phyloP scores from a whole-genome alignment of 768 basidiomycete species.

The Mycena maculata region DNA sequence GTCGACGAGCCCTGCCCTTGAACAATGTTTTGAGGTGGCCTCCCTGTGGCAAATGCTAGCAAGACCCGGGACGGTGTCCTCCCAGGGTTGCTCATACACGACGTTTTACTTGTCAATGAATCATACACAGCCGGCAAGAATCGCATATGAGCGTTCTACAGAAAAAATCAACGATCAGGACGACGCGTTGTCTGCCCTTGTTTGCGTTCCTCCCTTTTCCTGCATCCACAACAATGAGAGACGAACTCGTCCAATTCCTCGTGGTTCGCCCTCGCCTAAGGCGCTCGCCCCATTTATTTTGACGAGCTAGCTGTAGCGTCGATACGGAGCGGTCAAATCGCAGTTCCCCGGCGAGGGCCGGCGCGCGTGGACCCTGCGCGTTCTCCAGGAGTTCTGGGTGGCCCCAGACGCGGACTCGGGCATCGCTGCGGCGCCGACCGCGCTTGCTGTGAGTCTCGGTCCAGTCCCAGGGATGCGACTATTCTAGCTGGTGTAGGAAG shows the following conservation, averaged over 20 bases:
- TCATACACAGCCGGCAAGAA: too few relatives aligned
- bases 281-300: slow-evolving; percentile 1
- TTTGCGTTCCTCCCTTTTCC: neutral
- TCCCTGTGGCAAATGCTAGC: too few relatives aligned
- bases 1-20: too few relatives aligned
- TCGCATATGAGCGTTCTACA: too few relatives aligned
- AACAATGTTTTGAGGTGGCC: too few relatives aligned
- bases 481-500: slow-evolving; percentile 38
- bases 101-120: too few relatives aligned
- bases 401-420: slow-evolving; percentile 40
- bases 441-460: slow-evolving; percentile 13
- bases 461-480: too few relatives aligned
- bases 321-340: slow-evolving; percentile 58
- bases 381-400: slow-evolving; percentile 64
- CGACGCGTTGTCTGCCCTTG: slow-evolving; percentile 15
- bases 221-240: slow-evolving; percentile 11
- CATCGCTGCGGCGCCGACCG: slow-evolving; percentile 11
- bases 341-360: slow-evolving; percentile 65
- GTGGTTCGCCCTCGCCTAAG: slow-evolving; percentile 23
- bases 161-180: too few relatives aligned
- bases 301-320: slow-evolving; percentile 40
- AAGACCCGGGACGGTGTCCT: too few relatives aligned
- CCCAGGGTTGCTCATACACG: too few relatives aligned
- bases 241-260: slow-evolving; percentile 29
- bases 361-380: slow-evolving; percentile 64